Percentiles rank a stretch among this genome's conserved stretches.
Conservation (phyloP, 2,329 filamentous ascomycete genomes). For the Hymenoscyphus occultus region DNA sequence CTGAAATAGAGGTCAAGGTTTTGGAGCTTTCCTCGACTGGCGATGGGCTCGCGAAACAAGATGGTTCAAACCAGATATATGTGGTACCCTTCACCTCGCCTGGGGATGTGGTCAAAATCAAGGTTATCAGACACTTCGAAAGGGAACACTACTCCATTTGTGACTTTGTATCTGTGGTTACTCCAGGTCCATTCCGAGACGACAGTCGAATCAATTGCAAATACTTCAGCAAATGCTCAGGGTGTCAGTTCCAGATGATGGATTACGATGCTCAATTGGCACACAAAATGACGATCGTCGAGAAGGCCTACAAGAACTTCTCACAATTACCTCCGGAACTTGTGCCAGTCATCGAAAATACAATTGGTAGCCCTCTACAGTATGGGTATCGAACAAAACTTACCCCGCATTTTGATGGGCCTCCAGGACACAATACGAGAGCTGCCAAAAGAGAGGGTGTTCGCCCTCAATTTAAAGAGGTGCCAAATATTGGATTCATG, state of each 20-base stretch:
- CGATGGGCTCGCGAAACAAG: slow-evolving; percentile 77
- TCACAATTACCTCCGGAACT: slow-evolving; percentile 73
- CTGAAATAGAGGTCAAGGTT: slow-evolving; percentile 80
- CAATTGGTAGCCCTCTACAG: slow-evolving; percentile 84
- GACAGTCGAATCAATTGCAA: slow-evolving; percentile 73
- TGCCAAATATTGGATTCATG: slow-evolving; percentile 88
- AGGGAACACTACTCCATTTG: slow-evolving; percentile 68
- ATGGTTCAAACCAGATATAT: slow-evolving; percentile 65
- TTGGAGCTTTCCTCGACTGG: slow-evolving; percentile 83
- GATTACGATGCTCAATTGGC: slow-evolving; percentile 80
- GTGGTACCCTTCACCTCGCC: slow-evolving; percentile 86
- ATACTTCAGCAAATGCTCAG: slow-evolving; percentile 85
- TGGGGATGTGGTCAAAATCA: slow-evolving; percentile 76
- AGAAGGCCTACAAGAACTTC: slow-evolving; percentile 90
- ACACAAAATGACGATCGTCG: slow-evolving; percentile 81
- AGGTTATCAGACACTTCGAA: slow-evolving; percentile 69
- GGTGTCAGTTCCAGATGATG: slow-evolving; percentile 98
- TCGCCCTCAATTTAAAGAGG: slow-evolving; percentile 55
- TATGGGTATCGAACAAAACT: slow-evolving; percentile 96
- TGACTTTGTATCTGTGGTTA: slow-evolving; percentile 76
- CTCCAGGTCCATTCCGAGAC: slow-evolving; percentile 72
- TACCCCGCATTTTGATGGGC: slow-evolving; percentile 90
- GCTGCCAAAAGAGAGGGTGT: slow-evolving; percentile 48
- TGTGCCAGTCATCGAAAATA: slow-evolving; percentile 75
- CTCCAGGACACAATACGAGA: slow-evolving; percentile 51